Conservation (phyloP, 2,329 filamentous ascomycete genomes). For the Mariannaea elegans region DNA sequence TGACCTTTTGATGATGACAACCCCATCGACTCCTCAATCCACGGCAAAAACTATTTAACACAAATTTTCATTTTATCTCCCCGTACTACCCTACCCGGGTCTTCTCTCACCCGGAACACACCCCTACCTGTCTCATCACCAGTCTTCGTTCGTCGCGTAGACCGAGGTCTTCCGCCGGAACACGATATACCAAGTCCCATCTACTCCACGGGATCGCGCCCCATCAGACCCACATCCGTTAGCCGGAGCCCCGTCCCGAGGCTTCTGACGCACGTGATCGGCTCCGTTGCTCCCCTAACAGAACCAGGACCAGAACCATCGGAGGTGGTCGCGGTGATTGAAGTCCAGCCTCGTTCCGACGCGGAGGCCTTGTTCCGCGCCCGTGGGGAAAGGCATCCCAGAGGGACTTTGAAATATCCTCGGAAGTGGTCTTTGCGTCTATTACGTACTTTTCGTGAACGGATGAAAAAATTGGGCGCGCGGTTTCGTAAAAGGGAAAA, state of each 20-base stretch:
- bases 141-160: constrained; percentile 28
- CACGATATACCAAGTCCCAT: constrained; percentile 1
- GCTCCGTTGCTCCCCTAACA: not conserved
- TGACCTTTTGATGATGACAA: too few relatives aligned
- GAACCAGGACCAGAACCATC: not conserved
- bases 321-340: constrained; percentile 33
- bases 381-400: constrained; percentile 8
- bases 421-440: constrained; percentile 13
- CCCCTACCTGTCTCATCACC: not conserved
- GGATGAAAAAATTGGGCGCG: constrained; percentile 6
- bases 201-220: constrained; percentile 7
- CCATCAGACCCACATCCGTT: constrained; percentile 18
- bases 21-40: not conserved
- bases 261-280: constrained; percentile 17
- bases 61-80: constrained; percentile 1
- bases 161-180: constrained; percentile 36
- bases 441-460: not conserved
- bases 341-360: constrained; percentile 32
- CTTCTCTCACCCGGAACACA: constrained; percentile 10
- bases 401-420: not conserved
- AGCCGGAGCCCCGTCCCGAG: constrained; percentile 33
- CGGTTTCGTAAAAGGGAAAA: not conserved
- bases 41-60: not conserved
- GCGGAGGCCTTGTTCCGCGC: constrained; percentile 31
- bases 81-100: not conserved